Conservation (phyloP, 2,329 filamentous ascomycete species). For the Sordariomycetes sp. region DNA sequence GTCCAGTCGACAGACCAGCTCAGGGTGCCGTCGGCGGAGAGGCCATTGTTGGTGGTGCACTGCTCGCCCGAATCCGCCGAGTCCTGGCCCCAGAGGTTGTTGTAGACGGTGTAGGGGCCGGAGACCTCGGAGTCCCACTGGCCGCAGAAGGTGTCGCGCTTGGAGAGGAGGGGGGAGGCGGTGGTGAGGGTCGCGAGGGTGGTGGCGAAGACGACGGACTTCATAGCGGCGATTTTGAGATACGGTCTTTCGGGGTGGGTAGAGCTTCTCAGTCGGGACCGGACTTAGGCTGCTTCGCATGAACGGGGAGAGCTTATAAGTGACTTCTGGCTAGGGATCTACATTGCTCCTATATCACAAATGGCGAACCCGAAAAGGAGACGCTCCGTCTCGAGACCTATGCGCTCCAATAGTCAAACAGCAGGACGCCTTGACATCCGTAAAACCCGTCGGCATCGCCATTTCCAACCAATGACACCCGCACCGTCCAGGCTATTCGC, state of each 20-base stretch:
- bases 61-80: constrained; percentile 22
- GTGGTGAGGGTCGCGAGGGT: neutral
- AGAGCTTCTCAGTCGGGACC: neutral
- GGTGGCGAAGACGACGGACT: neutral
- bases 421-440: too few relatives aligned
- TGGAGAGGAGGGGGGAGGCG: neutral
- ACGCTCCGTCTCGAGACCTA: too few relatives aligned
- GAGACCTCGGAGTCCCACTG: constrained; percentile 12
- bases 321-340: too few relatives aligned
- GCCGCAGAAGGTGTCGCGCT: constrained; percentile 8
- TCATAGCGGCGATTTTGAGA: neutral
- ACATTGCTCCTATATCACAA: too few relatives aligned
- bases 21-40: constrained; percentile 18
- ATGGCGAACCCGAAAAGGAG: too few relatives aligned
- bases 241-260: neutral
- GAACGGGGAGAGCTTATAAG: too few relatives aligned
- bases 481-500: too few relatives aligned
- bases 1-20: constrained; percentile 28
- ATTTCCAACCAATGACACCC: too few relatives aligned
- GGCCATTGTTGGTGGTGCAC: constrained; percentile 26
- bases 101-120: constrained; percentile 21
- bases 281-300: neutral
- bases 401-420: too few relatives aligned
- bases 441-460: too few relatives aligned
- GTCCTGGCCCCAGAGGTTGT: constrained; percentile 30